phyloP scores from a whole-genome alignment of 306 rosid genomes.

The Luffa acutangula region DNA sequence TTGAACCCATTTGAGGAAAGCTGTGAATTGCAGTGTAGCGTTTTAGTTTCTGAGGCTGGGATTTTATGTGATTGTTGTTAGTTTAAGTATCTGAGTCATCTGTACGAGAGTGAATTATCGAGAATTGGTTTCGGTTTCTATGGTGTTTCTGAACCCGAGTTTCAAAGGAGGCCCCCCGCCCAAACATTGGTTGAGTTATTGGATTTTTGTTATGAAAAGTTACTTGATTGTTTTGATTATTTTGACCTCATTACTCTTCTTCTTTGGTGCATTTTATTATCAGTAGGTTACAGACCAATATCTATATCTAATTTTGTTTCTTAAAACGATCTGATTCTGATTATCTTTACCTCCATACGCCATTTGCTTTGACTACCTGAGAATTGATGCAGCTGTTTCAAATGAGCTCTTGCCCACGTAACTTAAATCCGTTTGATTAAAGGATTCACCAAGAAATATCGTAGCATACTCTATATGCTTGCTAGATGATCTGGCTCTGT shows the following conservation, averaged over 20 bases:
- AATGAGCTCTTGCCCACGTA: neutral
- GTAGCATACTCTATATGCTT: neutral
- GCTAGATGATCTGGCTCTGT: neutral
- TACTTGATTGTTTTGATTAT: neutral
- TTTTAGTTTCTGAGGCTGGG: neutral
- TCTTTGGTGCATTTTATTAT: neutral
- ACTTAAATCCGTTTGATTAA: neutral
- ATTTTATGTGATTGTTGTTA: neutral
- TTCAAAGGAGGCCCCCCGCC: neutral
- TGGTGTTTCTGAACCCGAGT: neutral
- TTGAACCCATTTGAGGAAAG: neutral
- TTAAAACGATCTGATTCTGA: neutral
- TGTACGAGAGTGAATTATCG: neutral
- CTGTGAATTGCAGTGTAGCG: neutral
- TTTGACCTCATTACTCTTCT: neutral
- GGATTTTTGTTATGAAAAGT: neutral
- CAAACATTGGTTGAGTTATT: neutral
- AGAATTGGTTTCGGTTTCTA: neutral
- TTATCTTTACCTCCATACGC: neutral
- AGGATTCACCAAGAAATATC: neutral
- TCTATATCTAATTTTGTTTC: neutral
- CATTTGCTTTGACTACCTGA: neutral
- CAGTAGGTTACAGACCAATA: neutral
- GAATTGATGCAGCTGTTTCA: neutral
- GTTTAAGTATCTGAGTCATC: neutral